Evolutionary conservation across 1,284 basidiomycete species (phyloP).

Genomic region (Boletus semigastroideus): DNA sequence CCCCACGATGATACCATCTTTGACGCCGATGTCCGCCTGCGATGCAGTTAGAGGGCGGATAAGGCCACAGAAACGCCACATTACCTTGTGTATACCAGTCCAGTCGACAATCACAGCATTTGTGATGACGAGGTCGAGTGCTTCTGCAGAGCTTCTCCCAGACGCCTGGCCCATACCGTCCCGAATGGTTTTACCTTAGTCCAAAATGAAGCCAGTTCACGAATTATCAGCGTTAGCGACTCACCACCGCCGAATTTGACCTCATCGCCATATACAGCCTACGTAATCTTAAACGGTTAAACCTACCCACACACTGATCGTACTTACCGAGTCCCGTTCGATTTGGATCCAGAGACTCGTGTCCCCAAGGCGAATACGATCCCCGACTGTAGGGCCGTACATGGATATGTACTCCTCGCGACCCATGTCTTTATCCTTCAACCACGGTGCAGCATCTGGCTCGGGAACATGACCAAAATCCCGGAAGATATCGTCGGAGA

Average conservation of each 20-base stretch:
- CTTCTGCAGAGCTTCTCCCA: constrained; percentile 41
- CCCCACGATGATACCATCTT: constrained; percentile 79
- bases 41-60: constrained; percentile 5
- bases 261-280: constrained; percentile 91
- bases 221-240: constrained; percentile 8
- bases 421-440: constrained; percentile 47
- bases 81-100: constrained; percentile 91
- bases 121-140: constrained; percentile 91
- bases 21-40: constrained; percentile 96
- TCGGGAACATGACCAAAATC: constrained; percentile 67
- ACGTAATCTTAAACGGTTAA: neutral
- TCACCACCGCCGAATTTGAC: constrained; percentile 95
- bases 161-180: constrained; percentile 97
- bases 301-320: constrained; percentile 16
- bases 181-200: constrained; percentile 83
- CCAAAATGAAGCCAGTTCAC: neutral
- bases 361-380: constrained; percentile 87
- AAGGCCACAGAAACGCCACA: neutral
- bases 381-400: constrained; percentile 82
- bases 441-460: constrained; percentile 51
- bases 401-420: constrained; percentile 65
- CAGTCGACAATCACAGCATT: constrained; percentile 95
- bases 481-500: constrained; percentile 20
- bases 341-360: constrained; percentile 92
- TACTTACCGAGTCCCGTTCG: constrained; percentile 68